Evolutionary conservation across 2,329 filamentous ascomycete species (phyloP), one percentile per base, ranked within the genome.

Genomic region (Talaromyces rugulosus): DNA sequence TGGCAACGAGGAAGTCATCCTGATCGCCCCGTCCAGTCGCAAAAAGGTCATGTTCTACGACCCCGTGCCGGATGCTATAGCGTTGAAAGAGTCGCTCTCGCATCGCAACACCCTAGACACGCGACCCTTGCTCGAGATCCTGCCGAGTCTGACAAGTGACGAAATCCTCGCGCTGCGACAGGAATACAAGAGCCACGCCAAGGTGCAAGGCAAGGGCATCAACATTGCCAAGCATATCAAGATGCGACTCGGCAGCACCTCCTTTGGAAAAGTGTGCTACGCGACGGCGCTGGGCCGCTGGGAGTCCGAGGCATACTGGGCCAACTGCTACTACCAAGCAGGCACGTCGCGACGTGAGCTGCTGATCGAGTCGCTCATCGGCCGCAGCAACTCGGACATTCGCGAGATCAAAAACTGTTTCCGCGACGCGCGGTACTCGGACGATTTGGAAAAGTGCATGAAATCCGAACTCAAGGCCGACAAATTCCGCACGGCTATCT

Each of bases 231-330:
- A 83, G 54, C 81, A 82, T 66, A 77, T 83, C 64, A 76, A 78
- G 8, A 69, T 80, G 58, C 78, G 78, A 60, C 70, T 78, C 1
- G 62, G 59, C 18, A 88, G 86, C 68, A 71, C 68, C 31, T 65
- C 72, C 34, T 88, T 98, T 67, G 94, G 93, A 78, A 98, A 98
- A 77, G 90, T 90, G 6, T 92, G 89, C 71, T 97, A 98, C 74
- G 87, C 93, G 3, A 93, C 91, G 2, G 92, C 94, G 0, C 84
- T 98, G 0, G 95, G 95, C 9, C 85, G 85, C 58, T 98, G 92
- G 88, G 95, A 97, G 78, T 89, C 88, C 68, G 95, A 99, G 75
- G 91, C 92, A 0, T 96, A 96, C 81, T 99, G 95, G 93, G 92
- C 94, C 63, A 98, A 97, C 75, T 96, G 92, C 76, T 98, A 92